These are phyloP conservation scores for Rhizophora mangle DNA, from an alignment of 345 rosid species.

Conservation along the genomic window DNA sequence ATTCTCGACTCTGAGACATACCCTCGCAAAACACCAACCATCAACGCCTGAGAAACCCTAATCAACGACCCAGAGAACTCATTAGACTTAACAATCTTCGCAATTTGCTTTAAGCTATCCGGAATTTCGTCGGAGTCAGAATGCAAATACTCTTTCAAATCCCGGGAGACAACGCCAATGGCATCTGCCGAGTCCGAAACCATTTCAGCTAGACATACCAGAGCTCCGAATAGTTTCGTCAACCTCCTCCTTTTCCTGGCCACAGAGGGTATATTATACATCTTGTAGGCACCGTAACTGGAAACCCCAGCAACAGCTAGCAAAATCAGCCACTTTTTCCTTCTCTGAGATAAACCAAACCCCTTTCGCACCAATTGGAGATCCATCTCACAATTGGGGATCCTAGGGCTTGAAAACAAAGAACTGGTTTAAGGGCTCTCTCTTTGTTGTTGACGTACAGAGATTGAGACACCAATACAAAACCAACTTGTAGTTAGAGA, in stretches of 20 bases:
- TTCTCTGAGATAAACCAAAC: constrained; percentile 40
- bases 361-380: constrained; percentile 44
- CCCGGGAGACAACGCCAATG: constrained; percentile 55
- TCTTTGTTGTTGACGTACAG: too few species aligned
- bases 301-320: constrained; percentile 62
- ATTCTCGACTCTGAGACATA: constrained; percentile 33
- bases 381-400: constrained; percentile 40
- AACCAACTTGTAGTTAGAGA: neutral
- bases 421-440: too few species aligned
- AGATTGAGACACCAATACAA: too few species aligned
- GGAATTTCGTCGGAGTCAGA: constrained; percentile 83
- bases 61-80: constrained; percentile 60
- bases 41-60: constrained; percentile 59
- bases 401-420: constrained; percentile 5
- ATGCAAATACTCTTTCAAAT: constrained; percentile 56
- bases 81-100: constrained; percentile 60
- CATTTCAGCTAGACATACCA: constrained; percentile 63
- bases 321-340: constrained; percentile 57
- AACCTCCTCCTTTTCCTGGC: constrained; percentile 57
- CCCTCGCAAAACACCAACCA: constrained; percentile 62
- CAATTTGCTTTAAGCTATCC: constrained; percentile 76
- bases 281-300: constrained; percentile 70
- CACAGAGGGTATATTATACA: constrained; percentile 65
- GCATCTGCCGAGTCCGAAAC: constrained; percentile 71
- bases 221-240: constrained; percentile 50